Conservation (phyloP, 2,329 filamentous ascomycete genomes). For the Trichoderma lentiforme region DNA sequence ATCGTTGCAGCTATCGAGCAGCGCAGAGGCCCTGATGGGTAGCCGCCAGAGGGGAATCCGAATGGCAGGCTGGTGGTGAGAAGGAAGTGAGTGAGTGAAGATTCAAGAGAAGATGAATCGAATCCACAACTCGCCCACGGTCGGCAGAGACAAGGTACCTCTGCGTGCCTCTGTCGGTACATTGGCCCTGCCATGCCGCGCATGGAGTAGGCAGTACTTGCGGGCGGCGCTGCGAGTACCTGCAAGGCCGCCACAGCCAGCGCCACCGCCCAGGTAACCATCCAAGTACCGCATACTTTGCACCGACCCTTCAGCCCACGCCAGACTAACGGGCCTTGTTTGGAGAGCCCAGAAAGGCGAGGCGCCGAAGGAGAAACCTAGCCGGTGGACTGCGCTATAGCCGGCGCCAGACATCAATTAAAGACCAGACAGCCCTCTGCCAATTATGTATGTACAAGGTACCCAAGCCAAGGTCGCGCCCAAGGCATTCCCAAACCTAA, state of each 20-base stretch:
- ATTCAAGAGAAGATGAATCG: conserved; percentile 26
- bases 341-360: conserved; percentile 13
- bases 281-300: neutral
- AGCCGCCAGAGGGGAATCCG: conserved; percentile 6
- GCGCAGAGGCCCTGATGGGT: conserved; percentile 11
- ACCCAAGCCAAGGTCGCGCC: neutral
- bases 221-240: neutral
- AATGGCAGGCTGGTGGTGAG: conserved; percentile 12
- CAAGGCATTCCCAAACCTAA: conserved; percentile 10
- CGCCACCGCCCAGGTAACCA: neutral
- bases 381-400: conserved; percentile 14
- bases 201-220: conserved; percentile 8
- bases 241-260: neutral
- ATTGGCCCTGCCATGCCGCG: conserved; percentile 15
- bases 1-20: conserved; percentile 9
- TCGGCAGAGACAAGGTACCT: conserved; percentile 18
- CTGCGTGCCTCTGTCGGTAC: conserved; percentile 18
- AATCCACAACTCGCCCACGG: conserved; percentile 21
- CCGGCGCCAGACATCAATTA: conserved; percentile 15
- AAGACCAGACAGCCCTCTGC: neutral
- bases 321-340: conserved; percentile 9
- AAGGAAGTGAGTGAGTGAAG: conserved; percentile 22
- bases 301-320: neutral
- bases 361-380: conserved; percentile 10
- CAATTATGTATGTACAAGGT: neutral